A percentile compares a stretch with the other conserved stretches of the same genome.
phyloP scores from a whole-genome alignment of 306 rosid species.

The Inga oerstediana region DNA sequence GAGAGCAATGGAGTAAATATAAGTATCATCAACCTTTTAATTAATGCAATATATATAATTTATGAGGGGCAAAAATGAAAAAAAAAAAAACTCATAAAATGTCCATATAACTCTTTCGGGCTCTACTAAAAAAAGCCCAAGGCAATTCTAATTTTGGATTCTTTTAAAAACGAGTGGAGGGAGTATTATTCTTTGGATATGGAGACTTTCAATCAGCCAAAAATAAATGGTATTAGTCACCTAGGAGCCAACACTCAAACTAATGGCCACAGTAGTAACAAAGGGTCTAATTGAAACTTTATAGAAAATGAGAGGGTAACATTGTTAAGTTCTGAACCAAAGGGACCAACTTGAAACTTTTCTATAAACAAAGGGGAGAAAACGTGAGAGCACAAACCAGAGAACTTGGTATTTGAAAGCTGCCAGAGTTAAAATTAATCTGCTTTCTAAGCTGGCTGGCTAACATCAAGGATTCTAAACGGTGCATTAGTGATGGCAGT shows the following conservation, averaged over 20 bases:
- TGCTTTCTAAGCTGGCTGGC: constrained; percentile 74
- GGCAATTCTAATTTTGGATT: too few relatives aligned
- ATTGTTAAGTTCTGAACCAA: background rate
- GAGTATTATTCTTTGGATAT: background rate
- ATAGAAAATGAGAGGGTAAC: background rate
- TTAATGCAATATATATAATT: too few relatives aligned
- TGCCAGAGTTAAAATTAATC: constrained; percentile 42
- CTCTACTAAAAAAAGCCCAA: too few relatives aligned
- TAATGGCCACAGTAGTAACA: background rate
- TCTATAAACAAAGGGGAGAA: background rate
- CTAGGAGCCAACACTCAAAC: background rate
- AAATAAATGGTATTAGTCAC: background rate
- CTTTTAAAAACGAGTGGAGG: too few relatives aligned
- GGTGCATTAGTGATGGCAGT: constrained; percentile 68
- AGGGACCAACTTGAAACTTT: background rate
- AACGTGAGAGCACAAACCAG: constrained; percentile 43
- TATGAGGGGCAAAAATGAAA: too few relatives aligned
- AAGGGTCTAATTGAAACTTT: background rate
- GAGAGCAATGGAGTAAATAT: too few relatives aligned
- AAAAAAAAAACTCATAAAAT: too few relatives aligned
- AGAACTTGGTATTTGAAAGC: constrained; percentile 50
- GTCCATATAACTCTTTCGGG: too few relatives aligned
- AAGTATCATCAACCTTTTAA: too few relatives aligned
- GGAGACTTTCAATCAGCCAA: background rate
- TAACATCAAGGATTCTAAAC: constrained; percentile 73